Evolutionary conservation across 345 rosid genomes (phyloP).

Genomic region (Gossypium anomalum): DNA sequence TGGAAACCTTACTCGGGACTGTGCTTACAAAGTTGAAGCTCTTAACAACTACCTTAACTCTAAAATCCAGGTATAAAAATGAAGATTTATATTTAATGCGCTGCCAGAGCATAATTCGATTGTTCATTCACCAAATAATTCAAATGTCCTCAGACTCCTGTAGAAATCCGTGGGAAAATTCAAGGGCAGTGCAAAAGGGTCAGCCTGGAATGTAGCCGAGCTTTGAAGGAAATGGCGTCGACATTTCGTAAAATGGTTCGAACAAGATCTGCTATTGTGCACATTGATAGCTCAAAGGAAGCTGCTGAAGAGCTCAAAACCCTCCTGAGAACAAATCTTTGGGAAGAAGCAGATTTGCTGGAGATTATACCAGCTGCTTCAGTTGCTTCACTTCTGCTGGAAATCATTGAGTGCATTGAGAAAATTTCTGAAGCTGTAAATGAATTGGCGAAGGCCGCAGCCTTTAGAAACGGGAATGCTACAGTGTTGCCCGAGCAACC

Average conservation of each 20-base stretch:
- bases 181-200: slow-evolving; percentile 26
- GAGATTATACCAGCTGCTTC: slow-evolving; percentile 17
- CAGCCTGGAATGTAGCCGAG: slow-evolving; percentile 29
- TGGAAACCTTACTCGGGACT: slow-evolving; percentile 28
- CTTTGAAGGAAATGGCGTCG: slow-evolving; percentile 34
- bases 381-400: slow-evolving; percentile 31
- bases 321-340: slow-evolving; percentile 15
- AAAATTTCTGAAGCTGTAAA: slow-evolving; percentile 26
- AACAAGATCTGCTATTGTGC: slow-evolving; percentile 11
- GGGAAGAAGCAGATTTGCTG: slow-evolving; percentile 17
- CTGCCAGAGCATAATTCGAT: neutral
- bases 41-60: slow-evolving; percentile 25
- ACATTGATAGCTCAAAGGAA: slow-evolving; percentile 23
- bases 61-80: slow-evolving; percentile 13
- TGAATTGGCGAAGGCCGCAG: slow-evolving; percentile 30
- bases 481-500: neutral
- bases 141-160: slow-evolving; percentile 13
- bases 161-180: slow-evolving; percentile 17
- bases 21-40: slow-evolving; percentile 42
- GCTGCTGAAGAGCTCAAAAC: slow-evolving; percentile 19
- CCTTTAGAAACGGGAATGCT: slow-evolving; percentile 6
- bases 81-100: too few relatives aligned
- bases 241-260: slow-evolving; percentile 22
- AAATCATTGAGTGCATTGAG: slow-evolving; percentile 29
- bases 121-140: neutral